Evolutionary conservation across 306 rosid species (phyloP).

Genomic region (Lablab purpureus): DNA sequence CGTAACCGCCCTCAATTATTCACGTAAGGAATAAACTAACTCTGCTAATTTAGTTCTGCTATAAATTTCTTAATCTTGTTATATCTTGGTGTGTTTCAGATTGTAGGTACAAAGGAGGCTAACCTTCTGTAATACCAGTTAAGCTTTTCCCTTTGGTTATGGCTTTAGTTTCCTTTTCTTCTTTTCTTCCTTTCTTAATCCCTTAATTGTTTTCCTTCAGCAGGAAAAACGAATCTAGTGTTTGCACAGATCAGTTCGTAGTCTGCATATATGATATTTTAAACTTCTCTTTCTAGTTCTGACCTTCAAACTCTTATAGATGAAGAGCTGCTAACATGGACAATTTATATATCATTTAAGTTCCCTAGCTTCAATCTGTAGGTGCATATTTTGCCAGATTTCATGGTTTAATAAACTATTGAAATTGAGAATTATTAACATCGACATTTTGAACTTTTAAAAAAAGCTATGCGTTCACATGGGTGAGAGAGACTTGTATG

Average conservation of each 20-base stretch:
- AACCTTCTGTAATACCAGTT: constrained; percentile 33
- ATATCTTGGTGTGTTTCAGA: constrained; percentile 61
- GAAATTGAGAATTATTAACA: not conserved
- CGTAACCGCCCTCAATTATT: constrained; percentile 87
- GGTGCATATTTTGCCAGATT: constrained; percentile 6
- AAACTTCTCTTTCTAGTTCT: constrained; percentile 15
- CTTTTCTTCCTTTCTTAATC: not conserved
- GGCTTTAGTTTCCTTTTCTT: not conserved
- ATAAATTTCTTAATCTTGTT: constrained; percentile 37
- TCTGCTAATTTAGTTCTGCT: constrained; percentile 14
- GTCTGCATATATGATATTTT: constrained; percentile 39
- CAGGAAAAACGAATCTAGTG: constrained; percentile 12
- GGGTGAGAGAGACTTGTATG: not conserved
- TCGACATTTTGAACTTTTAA: not conserved
- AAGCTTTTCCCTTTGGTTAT: constrained; percentile 34
- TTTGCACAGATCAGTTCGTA: constrained; percentile 23
- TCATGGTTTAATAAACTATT: constrained; percentile 12
- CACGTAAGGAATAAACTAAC: constrained; percentile 60
- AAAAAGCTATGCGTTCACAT: not conserved
- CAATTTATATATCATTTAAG: constrained; percentile 32
- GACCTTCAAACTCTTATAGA: constrained; percentile 2
- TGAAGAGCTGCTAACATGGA: constrained; percentile 31
- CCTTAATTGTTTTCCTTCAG: constrained; percentile 23
- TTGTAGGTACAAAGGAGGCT: constrained; percentile 61
- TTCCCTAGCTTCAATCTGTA: constrained; percentile 29